Percentiles rank a stretch among this genome's conserved stretches.
phyloP scores from a whole-genome alignment of 129 eudicot genomes.

The Pittosporum tobira region DNA sequence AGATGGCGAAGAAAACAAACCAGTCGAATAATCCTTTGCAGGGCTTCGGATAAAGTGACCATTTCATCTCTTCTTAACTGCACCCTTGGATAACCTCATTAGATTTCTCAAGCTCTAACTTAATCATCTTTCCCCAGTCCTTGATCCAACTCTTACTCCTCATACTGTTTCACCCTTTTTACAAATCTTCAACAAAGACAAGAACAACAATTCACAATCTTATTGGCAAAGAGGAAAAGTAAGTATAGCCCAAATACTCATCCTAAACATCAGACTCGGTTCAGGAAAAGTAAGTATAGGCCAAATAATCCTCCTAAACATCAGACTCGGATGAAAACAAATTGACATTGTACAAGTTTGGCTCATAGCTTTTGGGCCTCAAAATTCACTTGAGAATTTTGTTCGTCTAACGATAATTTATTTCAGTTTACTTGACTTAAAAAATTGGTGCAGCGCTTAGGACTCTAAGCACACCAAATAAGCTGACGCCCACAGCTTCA shows the following conservation, averaged over 20 bases:
- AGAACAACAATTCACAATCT: background rate
- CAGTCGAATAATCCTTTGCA: constrained; percentile 46
- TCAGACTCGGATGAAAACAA: background rate
- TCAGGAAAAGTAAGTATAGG: too few species aligned
- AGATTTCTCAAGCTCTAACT: constrained; percentile 29
- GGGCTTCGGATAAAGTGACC: constrained; percentile 55
- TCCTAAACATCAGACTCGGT: background rate
- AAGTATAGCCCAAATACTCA: background rate
- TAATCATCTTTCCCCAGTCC: constrained; percentile 13
- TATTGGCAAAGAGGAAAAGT: background rate
- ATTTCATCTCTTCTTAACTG: constrained; percentile 38
- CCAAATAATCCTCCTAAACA: too few species aligned
- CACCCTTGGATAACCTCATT: constrained; percentile 63
- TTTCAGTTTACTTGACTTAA: too few species aligned
- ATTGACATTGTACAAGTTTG: background rate
- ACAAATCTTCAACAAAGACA: too few species aligned
- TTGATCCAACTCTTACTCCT: too few species aligned
- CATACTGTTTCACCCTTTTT: too few species aligned
- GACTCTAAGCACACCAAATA: too few species aligned
- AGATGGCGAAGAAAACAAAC: constrained; percentile 43
- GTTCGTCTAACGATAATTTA: too few species aligned
- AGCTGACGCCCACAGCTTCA: too few species aligned
- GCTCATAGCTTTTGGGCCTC: too few species aligned
- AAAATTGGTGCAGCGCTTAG: too few species aligned
- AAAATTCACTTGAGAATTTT: too few species aligned